Conservation (phyloP, 257 asterid genomes). For the Eucommia ulmoides region DNA sequence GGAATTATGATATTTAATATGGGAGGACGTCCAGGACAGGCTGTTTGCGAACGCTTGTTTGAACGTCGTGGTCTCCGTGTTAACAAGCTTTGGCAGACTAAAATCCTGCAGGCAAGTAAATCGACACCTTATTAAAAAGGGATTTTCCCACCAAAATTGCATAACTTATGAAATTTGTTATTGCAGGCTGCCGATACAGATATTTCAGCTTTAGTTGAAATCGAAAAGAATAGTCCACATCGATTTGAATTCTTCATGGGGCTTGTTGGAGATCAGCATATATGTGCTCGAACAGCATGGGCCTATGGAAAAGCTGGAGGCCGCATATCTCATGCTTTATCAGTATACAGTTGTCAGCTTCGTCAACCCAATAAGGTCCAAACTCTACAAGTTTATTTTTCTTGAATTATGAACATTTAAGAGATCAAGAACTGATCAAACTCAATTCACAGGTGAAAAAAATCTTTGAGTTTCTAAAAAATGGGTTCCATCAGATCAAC, state of each 20-base stretch:
- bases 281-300: constrained; percentile 99
- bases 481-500: constrained; percentile 82
- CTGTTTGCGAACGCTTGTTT: constrained; percentile 89
- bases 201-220: constrained; percentile 94
- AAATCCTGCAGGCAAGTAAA: constrained; percentile 77
- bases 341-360: constrained; percentile 86
- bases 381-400: no score
- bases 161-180: constrained; percentile 17
- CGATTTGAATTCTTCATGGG: constrained; percentile 99
- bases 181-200: constrained; percentile 98
- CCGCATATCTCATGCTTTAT: constrained; percentile 92
- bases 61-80: constrained; percentile 95
- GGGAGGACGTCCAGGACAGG: constrained; percentile 99
- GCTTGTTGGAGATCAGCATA: constrained; percentile 91
- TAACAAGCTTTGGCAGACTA: constrained; percentile 96
- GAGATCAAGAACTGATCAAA: constrained; percentile 14
- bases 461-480: constrained; percentile 80
- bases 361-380: constrained; percentile 85
- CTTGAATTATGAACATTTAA: no score
- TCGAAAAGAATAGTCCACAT: constrained; percentile 92
- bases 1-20: constrained; percentile 98
- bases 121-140: constrained; percentile 4
- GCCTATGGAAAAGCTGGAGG: constrained; percentile 95
- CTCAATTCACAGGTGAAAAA: constrained; percentile 66
- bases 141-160: constrained; percentile 7